Base-by-base conservation (phyloP, 192 early-diverging fungal genomes). In the Gaertneriomyces sp. region DNA sequence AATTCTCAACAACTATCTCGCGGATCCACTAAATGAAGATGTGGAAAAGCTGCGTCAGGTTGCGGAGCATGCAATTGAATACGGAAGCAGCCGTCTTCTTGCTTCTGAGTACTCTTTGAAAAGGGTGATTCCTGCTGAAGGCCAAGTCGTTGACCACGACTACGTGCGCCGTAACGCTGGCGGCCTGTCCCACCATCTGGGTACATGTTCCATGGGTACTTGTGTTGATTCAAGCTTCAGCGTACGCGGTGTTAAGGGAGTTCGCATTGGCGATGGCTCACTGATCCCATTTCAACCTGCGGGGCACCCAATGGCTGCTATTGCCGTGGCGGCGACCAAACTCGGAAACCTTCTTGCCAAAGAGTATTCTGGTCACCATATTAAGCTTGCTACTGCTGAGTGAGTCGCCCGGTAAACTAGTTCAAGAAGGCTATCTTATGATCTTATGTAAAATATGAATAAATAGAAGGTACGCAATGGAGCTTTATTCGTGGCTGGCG, bases 241-340 rank as follows among this genome's bases (percentile, higher is more conserved):
- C n/a, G 49, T 51, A 5, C 49, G 20, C 49, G 49, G 49, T 51
- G 49, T 51, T n/a, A 51, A 51, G n/a, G 49, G 49, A 17, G n/a
- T 51, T 51, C 49, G 49, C 6, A 51, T 51, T 51, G 49, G n/a
- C 20, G 49, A 51, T 51, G 49, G n/a, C 49, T 51, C 49, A 33
- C 25, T 33, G 25, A 33, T 33, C 25, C 25, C 25, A 0, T 33
- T 33, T 33, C 25, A 33, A 33, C 25, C 25, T 33, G 25, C 25
- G 25, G 25, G 25, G 0, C 25, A 33, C 25, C 25, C 25, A 33
- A 33, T 33, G 25, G 25, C 25, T 0, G 25, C 2, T 33, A 2
- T 33, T 33, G 25, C 25, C 25, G 25, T 33, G 0, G 25, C 25
- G 25, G 25, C 25, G 25, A 33, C 25, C 25, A 33, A 33, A 33